Percentiles rank a stretch among this genome's conserved stretches.
Evolutionary conservation across 2,329 filamentous ascomycete species (phyloP).

Genomic region (Ophiostoma ulmi): DNA sequence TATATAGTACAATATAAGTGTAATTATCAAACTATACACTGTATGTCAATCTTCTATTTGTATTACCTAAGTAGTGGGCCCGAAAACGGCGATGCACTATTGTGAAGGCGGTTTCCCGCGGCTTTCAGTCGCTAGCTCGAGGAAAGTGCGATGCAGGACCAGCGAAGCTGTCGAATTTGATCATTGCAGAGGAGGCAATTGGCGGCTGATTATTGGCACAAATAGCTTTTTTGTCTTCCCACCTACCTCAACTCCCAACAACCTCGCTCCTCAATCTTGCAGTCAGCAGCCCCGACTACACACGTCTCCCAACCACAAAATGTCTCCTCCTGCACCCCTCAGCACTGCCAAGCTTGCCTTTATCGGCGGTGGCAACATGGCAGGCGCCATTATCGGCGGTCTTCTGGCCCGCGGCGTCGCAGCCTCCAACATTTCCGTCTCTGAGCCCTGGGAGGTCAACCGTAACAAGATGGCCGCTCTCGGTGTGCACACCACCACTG

Average conservation of each 20-base stretch:
- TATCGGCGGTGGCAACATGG: constrained; percentile 49
- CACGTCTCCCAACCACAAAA: constrained; percentile 15
- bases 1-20: not conserved
- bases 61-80: constrained; percentile 2
- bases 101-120: constrained; percentile 9
- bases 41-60: not conserved
- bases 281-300: not conserved
- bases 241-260: not conserved
- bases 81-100: not conserved
- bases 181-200: not conserved
- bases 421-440: constrained; percentile 44
- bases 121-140: constrained; percentile 17
- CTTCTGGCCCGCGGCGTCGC: constrained; percentile 42
- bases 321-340: constrained; percentile 28
- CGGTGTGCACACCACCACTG: constrained; percentile 44
- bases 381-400: constrained; percentile 48
- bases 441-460: constrained; percentile 51
- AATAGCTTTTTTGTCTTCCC: not conserved
- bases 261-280: not conserved
- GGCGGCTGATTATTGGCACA: constrained; percentile 5
- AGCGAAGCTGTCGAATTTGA: constrained; percentile 5
- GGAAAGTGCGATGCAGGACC: constrained; percentile 1
- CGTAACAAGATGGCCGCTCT: constrained; percentile 44
- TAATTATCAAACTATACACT: not conserved
- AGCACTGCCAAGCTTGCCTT: constrained; percentile 36